A percentile compares a stretch with the other conserved stretches of the same genome.
phyloP scores from a whole-genome alignment of 2,329 filamentous ascomycete genomes.

The Sarocladium strictum region DNA sequence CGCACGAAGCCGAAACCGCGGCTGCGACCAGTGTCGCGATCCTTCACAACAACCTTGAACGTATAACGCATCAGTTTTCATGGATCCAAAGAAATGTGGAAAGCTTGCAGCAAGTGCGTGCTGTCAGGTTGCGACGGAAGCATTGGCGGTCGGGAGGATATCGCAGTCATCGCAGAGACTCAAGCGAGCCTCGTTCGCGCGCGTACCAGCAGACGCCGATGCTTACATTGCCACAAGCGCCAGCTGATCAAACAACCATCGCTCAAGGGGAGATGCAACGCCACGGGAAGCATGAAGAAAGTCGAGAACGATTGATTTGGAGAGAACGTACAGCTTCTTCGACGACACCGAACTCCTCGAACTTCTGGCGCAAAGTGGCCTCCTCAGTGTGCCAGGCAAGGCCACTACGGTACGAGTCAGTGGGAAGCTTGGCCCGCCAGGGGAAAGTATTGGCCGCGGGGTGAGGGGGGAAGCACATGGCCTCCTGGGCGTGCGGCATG shows the following conservation, averaged over 20 bases:
- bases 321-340: conserved; percentile 82
- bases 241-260: background rate
- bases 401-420: conserved; percentile 52
- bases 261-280: background rate
- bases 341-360: conserved; percentile 83
- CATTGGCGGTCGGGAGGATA: too few species aligned
- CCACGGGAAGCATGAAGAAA: conserved; percentile 12
- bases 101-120: too few species aligned
- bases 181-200: background rate
- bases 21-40: conserved; percentile 93
- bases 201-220: background rate
- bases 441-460: conserved; percentile 8
- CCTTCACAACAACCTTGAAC: conserved; percentile 89
- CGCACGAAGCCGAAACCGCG: conserved; percentile 97
- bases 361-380: conserved; percentile 77
- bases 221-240: background rate
- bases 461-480: conserved; percentile 7
- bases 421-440: conserved; percentile 7
- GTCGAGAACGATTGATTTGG: background rate
- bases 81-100: too few species aligned
- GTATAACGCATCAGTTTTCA: conserved; percentile 14
- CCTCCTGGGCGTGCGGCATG: conserved; percentile 4
- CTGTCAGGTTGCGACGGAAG: too few species aligned
- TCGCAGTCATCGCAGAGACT: too few species aligned
- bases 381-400: conserved; percentile 99